Evolutionary conservation across 192 early-diverging fungal species (phyloP).

Genomic region (Gigaspora rosea): DNA sequence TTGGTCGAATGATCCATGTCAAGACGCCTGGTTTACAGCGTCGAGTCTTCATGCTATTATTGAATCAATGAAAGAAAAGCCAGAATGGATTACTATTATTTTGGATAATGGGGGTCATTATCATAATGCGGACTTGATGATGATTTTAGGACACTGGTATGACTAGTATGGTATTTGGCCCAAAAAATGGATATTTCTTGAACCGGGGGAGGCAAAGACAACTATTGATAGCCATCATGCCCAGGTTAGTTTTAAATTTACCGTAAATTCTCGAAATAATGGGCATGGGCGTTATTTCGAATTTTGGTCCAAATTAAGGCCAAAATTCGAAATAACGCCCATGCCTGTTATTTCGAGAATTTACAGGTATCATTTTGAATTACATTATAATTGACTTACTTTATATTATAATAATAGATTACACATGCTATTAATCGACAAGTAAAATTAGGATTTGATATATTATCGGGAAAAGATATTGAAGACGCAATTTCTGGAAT

Average conservation of each 20-base stretch:
- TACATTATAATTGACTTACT: not conserved
- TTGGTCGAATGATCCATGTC: not conserved
- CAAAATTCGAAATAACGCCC: no score
- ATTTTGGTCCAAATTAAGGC: no score
- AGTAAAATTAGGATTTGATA: constrained; percentile 7
- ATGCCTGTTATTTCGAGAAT: no score
- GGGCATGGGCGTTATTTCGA: no score
- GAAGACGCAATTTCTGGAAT: constrained; percentile 1
- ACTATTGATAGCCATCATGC: not conserved
- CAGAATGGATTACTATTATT: no score
- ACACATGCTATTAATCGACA: not conserved
- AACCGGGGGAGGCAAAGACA: not conserved
- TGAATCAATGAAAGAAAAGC: constrained; percentile 11
- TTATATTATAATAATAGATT: not conserved
- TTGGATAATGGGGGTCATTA: no score
- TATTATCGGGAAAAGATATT: not conserved
- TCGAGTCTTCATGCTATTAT: not conserved
- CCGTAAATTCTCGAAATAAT: no score
- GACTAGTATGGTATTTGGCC: no score
- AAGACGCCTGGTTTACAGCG: not conserved
- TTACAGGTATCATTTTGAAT: not conserved
- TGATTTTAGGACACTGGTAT: no score
- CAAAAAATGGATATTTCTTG: not conserved
- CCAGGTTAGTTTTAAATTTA: not conserved
- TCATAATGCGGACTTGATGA: no score